Base-by-base conservation (phyloP, 176 grass and related monocot species). In the Aegilops umbellulata region DNA sequence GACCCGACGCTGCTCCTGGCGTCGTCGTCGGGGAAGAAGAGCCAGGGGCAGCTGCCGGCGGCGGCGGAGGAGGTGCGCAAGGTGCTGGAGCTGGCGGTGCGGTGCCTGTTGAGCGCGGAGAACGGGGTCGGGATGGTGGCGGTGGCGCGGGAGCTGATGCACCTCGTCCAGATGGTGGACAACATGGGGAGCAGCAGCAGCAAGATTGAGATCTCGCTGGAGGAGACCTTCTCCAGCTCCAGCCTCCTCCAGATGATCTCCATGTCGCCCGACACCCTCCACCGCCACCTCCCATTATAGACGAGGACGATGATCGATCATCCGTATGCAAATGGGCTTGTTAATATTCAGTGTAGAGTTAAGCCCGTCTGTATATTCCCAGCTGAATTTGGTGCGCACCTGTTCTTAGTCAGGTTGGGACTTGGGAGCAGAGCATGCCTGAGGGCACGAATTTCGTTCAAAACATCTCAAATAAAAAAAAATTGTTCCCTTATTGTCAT, bases 201-300 rank as follows among this genome's bases (percentile, higher is more conserved):
- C 72, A 92, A 90, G 79, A 93, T 93, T 46, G 97, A 99, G 83
- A 94, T 95, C 46, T 86, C 92, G 0, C 86, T 96, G 16, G 94
- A 99, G 74, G 92, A 93, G 67, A 94, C 94, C 5, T 96, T 96
- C 81, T 99, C 94, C 0, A 96, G 87, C 82, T 99, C 94, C 3
- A 96, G 97, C 89, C 88, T 99, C 27, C 89, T 96, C 57, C 97
- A 96, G 87, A 99, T 98, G 94, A 95, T 95, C 86, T 99, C 94
- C 19, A 99, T 93, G 92, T 99, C 97, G 78, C 94, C 94, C 8
- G 97, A 99, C n/a, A 87, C 90, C 1, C 70, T 93, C 60, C 84
- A 88, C 5, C 89, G 80, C 61, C 86, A 91, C 16, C 82, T 91
- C 44, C 85, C 89, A 0, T 90, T 64, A 30, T 67, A 3, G 1